These are phyloP conservation scores for Lagenaria siceraria DNA, from an alignment of 306 rosid species.

Conservation along the genomic window DNA sequence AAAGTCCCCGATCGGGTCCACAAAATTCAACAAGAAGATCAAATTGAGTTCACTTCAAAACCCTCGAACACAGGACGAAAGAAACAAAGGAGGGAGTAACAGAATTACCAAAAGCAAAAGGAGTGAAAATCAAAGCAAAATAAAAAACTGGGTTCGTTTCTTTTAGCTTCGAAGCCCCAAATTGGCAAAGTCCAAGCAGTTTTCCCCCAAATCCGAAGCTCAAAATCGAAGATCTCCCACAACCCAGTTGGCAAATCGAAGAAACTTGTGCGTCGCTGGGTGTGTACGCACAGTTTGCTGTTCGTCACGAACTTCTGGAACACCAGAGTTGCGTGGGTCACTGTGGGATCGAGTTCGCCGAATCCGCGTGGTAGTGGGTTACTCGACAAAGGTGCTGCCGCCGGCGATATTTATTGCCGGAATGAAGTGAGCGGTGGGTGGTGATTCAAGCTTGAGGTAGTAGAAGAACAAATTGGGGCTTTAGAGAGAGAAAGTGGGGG, in stretches of 20 bases:
- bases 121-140: neutral
- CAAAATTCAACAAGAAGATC: neutral
- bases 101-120: slow-evolving; percentile 2
- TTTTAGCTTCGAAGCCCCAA: neutral
- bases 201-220: neutral
- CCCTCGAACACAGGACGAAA: neutral
- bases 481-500: too few relatives aligned
- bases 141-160: neutral
- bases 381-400: too few relatives aligned
- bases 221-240: neutral
- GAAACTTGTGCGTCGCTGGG: neutral
- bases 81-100: neutral
- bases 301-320: too few relatives aligned
- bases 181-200: neutral
- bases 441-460: too few relatives aligned
- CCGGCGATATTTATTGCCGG: too few relatives aligned
- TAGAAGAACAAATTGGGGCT: too few relatives aligned
- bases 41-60: neutral
- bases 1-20: neutral
- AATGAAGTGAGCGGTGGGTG: too few relatives aligned
- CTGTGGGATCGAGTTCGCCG: too few relatives aligned
- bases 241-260: neutral
- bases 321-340: too few relatives aligned
- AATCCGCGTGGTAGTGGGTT: too few relatives aligned
- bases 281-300: too few relatives aligned